phyloP scores from a whole-genome alignment of 208 protist genomes.

The Trypanosoma cruzi region DNA sequence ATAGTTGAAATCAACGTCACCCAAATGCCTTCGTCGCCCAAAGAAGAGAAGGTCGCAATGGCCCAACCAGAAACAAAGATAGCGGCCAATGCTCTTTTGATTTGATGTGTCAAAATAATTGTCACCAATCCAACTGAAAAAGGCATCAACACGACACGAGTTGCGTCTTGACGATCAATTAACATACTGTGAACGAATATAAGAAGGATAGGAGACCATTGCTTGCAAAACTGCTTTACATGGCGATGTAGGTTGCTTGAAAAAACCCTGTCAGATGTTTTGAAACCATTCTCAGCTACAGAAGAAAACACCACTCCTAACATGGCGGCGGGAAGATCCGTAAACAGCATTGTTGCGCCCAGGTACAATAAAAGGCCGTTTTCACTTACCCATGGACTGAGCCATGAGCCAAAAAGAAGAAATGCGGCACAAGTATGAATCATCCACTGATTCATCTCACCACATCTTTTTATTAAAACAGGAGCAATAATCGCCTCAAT shows the following conservation, averaged over 20 bases:
- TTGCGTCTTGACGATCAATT: neutral
- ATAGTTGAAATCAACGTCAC: neutral
- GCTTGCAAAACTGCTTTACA: conserved; percentile 14
- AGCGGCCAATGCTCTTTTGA: neutral
- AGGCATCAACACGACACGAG: conserved; percentile 2
- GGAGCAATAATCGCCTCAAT: conserved; percentile 37
- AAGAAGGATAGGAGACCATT: conserved; percentile 21
- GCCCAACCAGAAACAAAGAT: neutral
- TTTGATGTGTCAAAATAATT: conserved; percentile 5
- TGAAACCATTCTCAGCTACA: conserved; percentile 4
- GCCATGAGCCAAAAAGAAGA: conserved; percentile 13
- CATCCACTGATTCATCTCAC: neutral
- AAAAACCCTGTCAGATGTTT: neutral
- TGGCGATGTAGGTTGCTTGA: conserved; percentile 12
- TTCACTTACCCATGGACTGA: conserved; percentile 12
- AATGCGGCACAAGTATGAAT: conserved; percentile 10
- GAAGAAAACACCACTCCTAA: conserved; percentile 9
- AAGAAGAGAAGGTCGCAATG: neutral
- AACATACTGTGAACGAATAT: conserved; percentile 1
- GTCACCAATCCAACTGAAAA: conserved; percentile 8
- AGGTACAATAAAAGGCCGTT: conserved; percentile 34
- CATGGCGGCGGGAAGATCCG: conserved; percentile 46
- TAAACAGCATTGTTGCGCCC: conserved; percentile 28
- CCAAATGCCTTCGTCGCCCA: conserved; percentile 12
- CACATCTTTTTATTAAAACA: conserved; percentile 13